phyloP scores from a whole-genome alignment of 148 eudicot genomes.

The Vaccinium vitisidaea region DNA sequence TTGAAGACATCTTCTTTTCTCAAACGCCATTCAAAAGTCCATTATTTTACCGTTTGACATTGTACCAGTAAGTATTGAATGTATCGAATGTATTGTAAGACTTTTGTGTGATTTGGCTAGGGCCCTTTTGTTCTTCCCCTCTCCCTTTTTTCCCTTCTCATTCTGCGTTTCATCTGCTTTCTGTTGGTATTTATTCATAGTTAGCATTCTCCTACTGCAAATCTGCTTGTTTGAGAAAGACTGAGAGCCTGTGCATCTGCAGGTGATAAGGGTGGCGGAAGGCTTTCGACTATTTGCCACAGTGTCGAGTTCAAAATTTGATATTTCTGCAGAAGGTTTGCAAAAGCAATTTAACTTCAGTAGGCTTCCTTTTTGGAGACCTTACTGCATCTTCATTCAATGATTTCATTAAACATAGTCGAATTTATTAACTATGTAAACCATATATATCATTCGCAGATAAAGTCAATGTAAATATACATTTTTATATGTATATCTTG shows the following conservation, averaged over 20 bases:
- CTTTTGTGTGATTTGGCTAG: neutral
- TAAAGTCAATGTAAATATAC: neutral
- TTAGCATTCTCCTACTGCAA: neutral
- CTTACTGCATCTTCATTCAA: neutral
- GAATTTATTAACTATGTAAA: neutral
- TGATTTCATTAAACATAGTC: neutral
- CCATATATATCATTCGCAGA: neutral
- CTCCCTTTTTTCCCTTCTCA: neutral
- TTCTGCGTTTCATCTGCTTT: neutral
- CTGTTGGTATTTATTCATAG: neutral
- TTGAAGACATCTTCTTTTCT: neutral
- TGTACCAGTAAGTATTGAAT: neutral
- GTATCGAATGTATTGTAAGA: neutral
- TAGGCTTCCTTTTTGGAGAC: conserved; percentile 1
- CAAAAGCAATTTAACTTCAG: conserved; percentile 14
- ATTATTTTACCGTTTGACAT: neutral
- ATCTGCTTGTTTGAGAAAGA: neutral
- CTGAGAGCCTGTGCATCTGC: conserved; percentile 24
- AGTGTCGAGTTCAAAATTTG: conserved; percentile 66
- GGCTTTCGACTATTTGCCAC: conserved; percentile 86
- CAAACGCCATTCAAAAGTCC: neutral
- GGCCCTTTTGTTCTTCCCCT: neutral
- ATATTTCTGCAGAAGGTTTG: conserved; percentile 59
- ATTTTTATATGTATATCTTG: neutral
- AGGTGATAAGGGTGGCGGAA: conserved; percentile 75